Evolutionary conservation across 2,329 filamentous ascomycete genomes (phyloP), one percentile per base, ranked within the genome.

Genomic region (Lecanicillium sp.): DNA sequence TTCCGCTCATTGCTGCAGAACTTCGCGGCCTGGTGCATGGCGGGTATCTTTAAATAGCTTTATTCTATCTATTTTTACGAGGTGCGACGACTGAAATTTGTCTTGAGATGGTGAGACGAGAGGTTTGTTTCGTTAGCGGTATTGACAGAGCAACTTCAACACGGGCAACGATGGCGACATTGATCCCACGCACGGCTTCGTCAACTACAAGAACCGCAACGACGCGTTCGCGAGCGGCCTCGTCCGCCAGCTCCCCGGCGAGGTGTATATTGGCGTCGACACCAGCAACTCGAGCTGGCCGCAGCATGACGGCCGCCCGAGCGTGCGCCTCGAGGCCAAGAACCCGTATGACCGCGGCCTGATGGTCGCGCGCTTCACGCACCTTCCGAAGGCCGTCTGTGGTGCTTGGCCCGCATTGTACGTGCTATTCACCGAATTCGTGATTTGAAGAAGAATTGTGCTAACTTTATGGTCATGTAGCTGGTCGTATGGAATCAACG

Each of bases 381-480:
- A 85, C 48, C 76, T 86, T 62, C 81, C 83, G n/a, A 67, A 62
- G 34, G 66, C 70, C 4, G 62, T 67, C 32, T 86, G 82, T 48
- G 82, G 83, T 29, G 68, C 71, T 6, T 86, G 82, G 82, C 82
- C 82, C 5, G 79, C 81, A 61, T 67, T 78, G 67, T 74, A 60
- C 55, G 59, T 49, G 13, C 6, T 29, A n/a, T 43, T 43, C 55
- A 58, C 54, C 71, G 68, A 9, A 9, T 9, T 28, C n/a, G n/a
- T 28, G n/a, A 28, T n/a, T 28, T 6, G n/a, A n/a, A n/a, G n/a
- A n/a, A n/a, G n/a, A n/a, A n/a, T n/a, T n/a, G n/a, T n/a, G n/a
- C n/a, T n/a, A n/a, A n/a, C n/a, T n/a, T n/a, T n/a, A n/a, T n/a
- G n/a, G n/a, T 13, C 9, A 2, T 27, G 2, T 28, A 60, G 61